Base-by-base conservation (phyloP, 2,329 filamentous ascomycete species). In the Sphaerostilbella broomeana region DNA sequence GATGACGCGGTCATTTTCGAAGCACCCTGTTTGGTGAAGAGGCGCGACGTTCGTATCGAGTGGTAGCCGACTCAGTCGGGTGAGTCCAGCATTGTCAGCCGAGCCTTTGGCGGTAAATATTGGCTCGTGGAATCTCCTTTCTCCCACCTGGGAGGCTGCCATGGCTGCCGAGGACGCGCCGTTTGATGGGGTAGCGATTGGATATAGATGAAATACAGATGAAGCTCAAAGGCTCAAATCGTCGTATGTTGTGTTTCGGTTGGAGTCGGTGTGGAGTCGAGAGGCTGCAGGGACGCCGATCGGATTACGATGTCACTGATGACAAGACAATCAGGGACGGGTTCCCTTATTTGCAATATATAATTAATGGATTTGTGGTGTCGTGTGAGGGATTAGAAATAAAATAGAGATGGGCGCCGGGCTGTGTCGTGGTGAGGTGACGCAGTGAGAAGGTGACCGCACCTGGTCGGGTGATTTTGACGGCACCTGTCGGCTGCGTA, bases 11-110 rank as follows among this genome's bases (percentile, higher is more conserved):
- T 98, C 92, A 56, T 94, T 94, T 56, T 92, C 89, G 60, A 95
- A 98, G 62, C 87, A 92, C 47, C 92, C 92, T 62, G 94, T 89
- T 62, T 94, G 83, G 58, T 90, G 94, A 48, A 97, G 87, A n/a
- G 42, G 42, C 34, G 42, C 27, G 25, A 39, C 28, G 25, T 30
- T 9, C 12, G 38, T 38, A 26, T 42, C 34, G 20, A 44, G 28
- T 22, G 39, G 25, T 24, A 34, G 21, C 27, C 38, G 42, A 44
- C 42, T 42, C 26, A 15, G 38, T 32, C 38, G 38, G 22, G 36
- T 41, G 16, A 33, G 42, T 10, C 7, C 38, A 26, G 34, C 25
- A 25, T 33, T 38, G n/a, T 40, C 42, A 28, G 27, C 29, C 16
- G 38, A 24, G 22, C 18, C 17, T 25, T 28, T 27, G 12, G 26